A percentile compares a stretch with the other conserved stretches of the same genome.
Evolutionary conservation across 164 flowering plant genomes (phyloP).

Genomic region (Magnolia changhungtana): DNA sequence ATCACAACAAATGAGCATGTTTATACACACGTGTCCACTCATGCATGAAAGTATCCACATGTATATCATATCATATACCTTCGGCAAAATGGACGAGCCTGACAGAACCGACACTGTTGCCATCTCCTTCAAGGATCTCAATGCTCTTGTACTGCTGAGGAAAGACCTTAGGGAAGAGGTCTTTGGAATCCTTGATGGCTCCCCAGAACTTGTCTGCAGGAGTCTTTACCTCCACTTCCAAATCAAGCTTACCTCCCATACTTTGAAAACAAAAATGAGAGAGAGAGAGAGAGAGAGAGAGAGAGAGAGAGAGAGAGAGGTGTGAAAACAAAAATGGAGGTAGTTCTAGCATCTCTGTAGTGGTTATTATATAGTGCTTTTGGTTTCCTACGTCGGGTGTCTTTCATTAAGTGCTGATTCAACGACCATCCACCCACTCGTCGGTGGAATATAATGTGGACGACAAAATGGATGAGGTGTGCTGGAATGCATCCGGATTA

Average conservation of each 20-base stretch:
- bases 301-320: background rate
- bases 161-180: constrained; percentile 60
- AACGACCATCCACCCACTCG: background rate
- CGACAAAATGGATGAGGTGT: background rate
- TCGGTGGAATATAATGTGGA: background rate
- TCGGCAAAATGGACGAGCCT: constrained; percentile 48
- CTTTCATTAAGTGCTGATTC: background rate
- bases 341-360: background rate
- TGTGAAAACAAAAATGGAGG: background rate
- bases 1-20: background rate
- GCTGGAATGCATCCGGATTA: too few species aligned
- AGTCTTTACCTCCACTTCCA: constrained; percentile 61
- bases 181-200: constrained; percentile 46
- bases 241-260: constrained; percentile 44
- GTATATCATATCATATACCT: constrained; percentile 35
- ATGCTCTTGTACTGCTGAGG: constrained; percentile 67
- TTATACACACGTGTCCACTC: background rate
- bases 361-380: background rate
- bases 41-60: background rate
- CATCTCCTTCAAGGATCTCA: constrained; percentile 77
- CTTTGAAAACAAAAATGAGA: background rate
- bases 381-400: background rate
- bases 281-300: too few species aligned
- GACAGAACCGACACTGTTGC: constrained; percentile 55
- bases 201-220: constrained; percentile 57